phyloP scores from a whole-genome alignment of 83 land plant genomes.

The Picea mariana region DNA sequence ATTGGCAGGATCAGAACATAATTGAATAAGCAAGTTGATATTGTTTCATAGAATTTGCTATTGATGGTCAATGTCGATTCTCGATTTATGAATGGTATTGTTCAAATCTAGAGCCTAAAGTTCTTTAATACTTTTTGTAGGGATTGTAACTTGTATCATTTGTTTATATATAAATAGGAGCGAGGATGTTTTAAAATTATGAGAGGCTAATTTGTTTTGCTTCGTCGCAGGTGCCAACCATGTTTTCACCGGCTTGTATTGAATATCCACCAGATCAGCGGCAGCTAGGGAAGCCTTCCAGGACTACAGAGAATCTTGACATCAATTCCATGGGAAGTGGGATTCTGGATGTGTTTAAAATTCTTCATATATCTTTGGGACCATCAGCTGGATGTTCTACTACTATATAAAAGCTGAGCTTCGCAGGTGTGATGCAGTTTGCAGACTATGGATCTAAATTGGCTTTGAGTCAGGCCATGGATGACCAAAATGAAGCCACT shows the following conservation, averaged over 20 bases:
- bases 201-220: too few relatives aligned
- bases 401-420: slow-evolving; percentile 41
- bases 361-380: background rate
- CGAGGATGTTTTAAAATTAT: too few relatives aligned
- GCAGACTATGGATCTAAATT: slow-evolving; percentile 65
- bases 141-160: too few relatives aligned
- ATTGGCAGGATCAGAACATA: too few relatives aligned
- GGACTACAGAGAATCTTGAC: slow-evolving; percentile 3
- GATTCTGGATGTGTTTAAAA: slow-evolving; percentile 12
- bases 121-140: too few relatives aligned
- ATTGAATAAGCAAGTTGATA: too few relatives aligned
- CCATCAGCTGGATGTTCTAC: slow-evolving; percentile 16
- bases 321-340: slow-evolving; percentile 11
- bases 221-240: slow-evolving; percentile 7
- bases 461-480: background rate
- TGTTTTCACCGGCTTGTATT: slow-evolving; percentile 1
- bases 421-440: slow-evolving; percentile 71
- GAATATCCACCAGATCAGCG: slow-evolving; percentile 10
- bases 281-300: slow-evolving; percentile 1
- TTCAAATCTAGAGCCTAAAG: too few relatives aligned
- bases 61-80: too few relatives aligned
- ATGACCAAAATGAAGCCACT: slow-evolving; percentile 1
- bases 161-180: too few relatives aligned
- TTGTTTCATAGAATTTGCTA: too few relatives aligned
- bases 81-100: too few relatives aligned